These are phyloP conservation scores for Albifimbria verrucaria DNA, from an alignment of 2,329 filamentous ascomycete genomes.

Conservation along the genomic window DNA sequence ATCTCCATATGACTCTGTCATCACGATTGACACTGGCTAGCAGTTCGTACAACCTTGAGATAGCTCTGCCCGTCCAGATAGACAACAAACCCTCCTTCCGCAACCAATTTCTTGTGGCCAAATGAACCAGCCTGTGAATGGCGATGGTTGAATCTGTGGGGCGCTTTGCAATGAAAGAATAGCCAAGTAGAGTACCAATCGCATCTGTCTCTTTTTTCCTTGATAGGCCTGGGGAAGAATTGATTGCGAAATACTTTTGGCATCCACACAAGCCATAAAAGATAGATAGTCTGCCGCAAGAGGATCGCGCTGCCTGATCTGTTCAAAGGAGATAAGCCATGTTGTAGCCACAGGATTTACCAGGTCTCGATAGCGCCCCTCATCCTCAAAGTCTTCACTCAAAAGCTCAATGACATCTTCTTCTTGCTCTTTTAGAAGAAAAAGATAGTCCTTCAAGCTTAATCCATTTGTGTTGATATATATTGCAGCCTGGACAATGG, in stretches of 20 bases:
- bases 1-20: slow-evolving; percentile 2
- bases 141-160: slow-evolving; percentile 21
- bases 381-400: slow-evolving; percentile 29
- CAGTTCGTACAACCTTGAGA: background rate
- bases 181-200: slow-evolving; percentile 26
- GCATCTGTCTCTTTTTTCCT: slow-evolving; percentile 17
- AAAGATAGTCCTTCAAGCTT: slow-evolving; percentile 26
- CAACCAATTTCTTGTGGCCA: slow-evolving; percentile 26
- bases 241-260: slow-evolving; percentile 32
- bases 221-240: slow-evolving; percentile 21
- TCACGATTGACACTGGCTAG: background rate
- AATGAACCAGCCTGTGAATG: slow-evolving; percentile 33
- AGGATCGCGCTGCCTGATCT: slow-evolving; percentile 24
- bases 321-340: slow-evolving; percentile 36
- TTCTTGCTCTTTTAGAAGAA: slow-evolving; percentile 26
- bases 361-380: slow-evolving; percentile 25
- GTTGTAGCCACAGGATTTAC: slow-evolving; percentile 33
- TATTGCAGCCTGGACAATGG: slow-evolving; percentile 33
- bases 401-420: slow-evolving; percentile 17
- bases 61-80: slow-evolving; percentile 4
- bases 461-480: slow-evolving; percentile 30
- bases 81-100: background rate
- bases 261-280: slow-evolving; percentile 37
- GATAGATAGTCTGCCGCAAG: slow-evolving; percentile 33
- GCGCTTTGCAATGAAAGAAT: slow-evolving; percentile 25